Evolutionary conservation across 108 stramenopile genomes (phyloP), one percentile per base, ranked within the genome.

Genomic region (Aureococcus anophagefferens): DNA sequence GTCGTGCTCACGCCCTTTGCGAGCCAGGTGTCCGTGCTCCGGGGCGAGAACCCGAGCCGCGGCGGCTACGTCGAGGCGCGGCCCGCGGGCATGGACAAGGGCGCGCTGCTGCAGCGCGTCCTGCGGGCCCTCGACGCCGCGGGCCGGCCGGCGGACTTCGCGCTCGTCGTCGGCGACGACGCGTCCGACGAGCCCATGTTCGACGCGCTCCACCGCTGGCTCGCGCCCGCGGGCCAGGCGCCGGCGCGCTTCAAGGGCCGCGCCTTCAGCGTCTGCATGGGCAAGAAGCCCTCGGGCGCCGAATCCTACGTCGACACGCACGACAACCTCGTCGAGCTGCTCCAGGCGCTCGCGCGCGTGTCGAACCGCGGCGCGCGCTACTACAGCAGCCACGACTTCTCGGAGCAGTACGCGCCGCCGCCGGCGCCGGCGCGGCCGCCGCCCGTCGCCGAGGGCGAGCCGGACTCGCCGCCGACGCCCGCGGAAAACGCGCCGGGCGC

Each of bases 201-300:
- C 77, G 30, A 16, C 40, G 33, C 32, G 16, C 62, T 51, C 33
- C 40, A 13, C 9, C 5, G 13, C 9, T 44, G 40, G 40, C n/a
- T n/a, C n/a, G n/a, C n/a, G n/a, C 29, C 45, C 30, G 33, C 25
- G 33, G 32, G 59, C 69, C 1, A 63, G 33, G 15, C 33, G 31
- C 46, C 33, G 16, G 67, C 92, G 72, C 79, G 87, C 72, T 78
- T 78, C 69, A 0, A 36, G 33, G 34, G 64, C 30, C 35, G 71
- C 25, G 65, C 80, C 44, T 95, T 94, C 71, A 95, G 94, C 0
- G 84, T 87, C 36, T 95, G 94, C 4, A 94, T 99, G 34, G 98
- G 98, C 9, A 95, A 95, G 84, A 98, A 97, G 78, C 96, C 96
- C 5, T 89, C 90, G 69, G 91, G 88, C 28, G 98, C 98, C n/a